These are phyloP conservation scores for Trypanosoma brucei DNA, from an alignment of 208 protist genomes.

Conservation along the genomic window DNA sequence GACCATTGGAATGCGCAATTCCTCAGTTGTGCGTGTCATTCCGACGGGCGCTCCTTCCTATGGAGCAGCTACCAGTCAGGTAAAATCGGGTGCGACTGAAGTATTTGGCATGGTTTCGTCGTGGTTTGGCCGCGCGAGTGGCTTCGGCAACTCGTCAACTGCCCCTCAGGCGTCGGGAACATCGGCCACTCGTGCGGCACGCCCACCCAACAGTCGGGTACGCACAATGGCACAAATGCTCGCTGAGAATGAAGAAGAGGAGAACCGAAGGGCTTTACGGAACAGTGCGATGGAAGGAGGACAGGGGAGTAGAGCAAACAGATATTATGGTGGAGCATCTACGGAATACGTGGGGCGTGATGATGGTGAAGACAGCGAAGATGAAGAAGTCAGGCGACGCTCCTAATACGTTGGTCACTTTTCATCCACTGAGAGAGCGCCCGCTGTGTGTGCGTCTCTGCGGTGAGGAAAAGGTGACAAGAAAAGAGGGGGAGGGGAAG, in stretches of 20 bases:
- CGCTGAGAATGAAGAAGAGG: conserved; percentile 33
- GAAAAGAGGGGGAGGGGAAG: neutral
- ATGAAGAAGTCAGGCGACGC: conserved; percentile 1
- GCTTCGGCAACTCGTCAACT: neutral
- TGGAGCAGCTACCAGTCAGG: too few relatives aligned
- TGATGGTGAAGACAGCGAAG: conserved; percentile 12
- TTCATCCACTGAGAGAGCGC: neutral
- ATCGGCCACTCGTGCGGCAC: neutral
- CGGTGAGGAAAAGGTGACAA: neutral
- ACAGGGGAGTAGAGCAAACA: conserved; percentile 43
- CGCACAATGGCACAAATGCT: conserved; percentile 49
- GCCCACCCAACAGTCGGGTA: conserved; percentile 11
- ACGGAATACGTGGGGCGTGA: conserved; percentile 50
- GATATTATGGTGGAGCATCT: conserved; percentile 60
- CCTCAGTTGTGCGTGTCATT: conserved; percentile 58
- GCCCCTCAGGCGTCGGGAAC: neutral
- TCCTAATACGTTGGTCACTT: neutral
- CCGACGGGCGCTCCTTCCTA: conserved; percentile 14
- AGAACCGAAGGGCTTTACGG: conserved; percentile 25
- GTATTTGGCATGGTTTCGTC: conserved; percentile 10
- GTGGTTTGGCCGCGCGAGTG: neutral
- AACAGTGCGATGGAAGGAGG: neutral
- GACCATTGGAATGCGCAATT: conserved; percentile 34
- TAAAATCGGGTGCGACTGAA: neutral
- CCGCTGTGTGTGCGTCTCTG: neutral